A percentile compares a stretch with the other conserved stretches of the same genome.
Conservation (phyloP, 768 basidiomycete genomes). For the Boletus subparvulus region DNA sequence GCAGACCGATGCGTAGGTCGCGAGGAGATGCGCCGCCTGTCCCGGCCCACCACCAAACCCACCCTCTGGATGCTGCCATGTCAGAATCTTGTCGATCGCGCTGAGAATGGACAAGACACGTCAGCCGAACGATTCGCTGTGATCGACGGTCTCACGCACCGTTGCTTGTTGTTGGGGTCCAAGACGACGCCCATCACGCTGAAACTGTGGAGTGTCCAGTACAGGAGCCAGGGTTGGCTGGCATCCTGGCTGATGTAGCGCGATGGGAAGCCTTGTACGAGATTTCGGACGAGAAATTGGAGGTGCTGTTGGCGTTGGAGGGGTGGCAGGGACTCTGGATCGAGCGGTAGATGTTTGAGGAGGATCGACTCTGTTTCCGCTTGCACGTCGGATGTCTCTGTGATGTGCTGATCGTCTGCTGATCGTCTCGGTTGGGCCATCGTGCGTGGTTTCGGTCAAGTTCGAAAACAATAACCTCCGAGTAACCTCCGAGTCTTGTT, state of each 20-base stretch:
- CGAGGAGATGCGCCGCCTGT: conserved; percentile 82
- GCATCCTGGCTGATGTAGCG: conserved; percentile 87
- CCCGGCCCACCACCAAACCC: conserved; percentile 93
- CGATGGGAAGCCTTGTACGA: conserved; percentile 77
- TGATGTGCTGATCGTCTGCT: conserved; percentile 59
- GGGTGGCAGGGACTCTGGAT: conserved; percentile 28
- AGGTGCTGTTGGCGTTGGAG: conserved; percentile 69
- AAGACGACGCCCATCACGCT: conserved; percentile 74
- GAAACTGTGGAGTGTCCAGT: conserved; percentile 89
- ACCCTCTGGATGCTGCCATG: conserved; percentile 81
- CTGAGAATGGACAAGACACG: conserved; percentile 36
- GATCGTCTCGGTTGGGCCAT: conserved; percentile 32
- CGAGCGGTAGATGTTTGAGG: conserved; percentile 49
- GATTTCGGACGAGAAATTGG: conserved; percentile 69
- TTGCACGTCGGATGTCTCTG: conserved; percentile 62
- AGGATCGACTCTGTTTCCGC: conserved; percentile 65
- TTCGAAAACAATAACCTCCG: not conserved
- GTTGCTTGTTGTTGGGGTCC: conserved; percentile 74
- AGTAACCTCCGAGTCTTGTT: not conserved
- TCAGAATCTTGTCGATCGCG: conserved; percentile 74
- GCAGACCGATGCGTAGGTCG: conserved; percentile 88
- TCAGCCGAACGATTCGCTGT: not conserved
- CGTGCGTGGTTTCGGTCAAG: not conserved
- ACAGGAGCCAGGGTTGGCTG: conserved; percentile 92
- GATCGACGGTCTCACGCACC: conserved; percentile 40